Base-by-base conservation (phyloP, 352 stramenopile species). In the Phytophthora pinifolia region DNA sequence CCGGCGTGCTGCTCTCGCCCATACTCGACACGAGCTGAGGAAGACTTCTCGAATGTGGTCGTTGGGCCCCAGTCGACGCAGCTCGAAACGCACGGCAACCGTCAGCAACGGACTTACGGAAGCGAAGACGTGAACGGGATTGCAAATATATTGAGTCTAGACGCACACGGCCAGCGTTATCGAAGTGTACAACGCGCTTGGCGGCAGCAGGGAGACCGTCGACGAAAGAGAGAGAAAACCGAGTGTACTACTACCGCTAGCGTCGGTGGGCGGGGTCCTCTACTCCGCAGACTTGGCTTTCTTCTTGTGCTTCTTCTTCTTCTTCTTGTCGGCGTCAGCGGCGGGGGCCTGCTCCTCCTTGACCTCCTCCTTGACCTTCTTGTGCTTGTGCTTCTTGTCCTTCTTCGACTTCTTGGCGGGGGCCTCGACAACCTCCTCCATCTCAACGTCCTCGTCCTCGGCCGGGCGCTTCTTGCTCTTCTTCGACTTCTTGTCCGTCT, bases 401-500 rank as follows among this genome's bases (percentile, higher is more conserved):
- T 92, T 90, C 72, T 95, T 94, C 30, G 74, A 76, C 66, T 92
- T 92, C 66, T 93, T 92, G n/a, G 59, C 63, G 37, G 84, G 74
- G 41, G 73, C 55, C 65, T 90, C 88, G 37, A 74, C 61, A 35
- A 79, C 79, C 41, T 86, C 78, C 44, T 87, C 83, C 54, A 64
- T 72, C 10, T 79, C 68, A 15, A 9, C 60, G 32, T 90, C 74
- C 17, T 79, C 76, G 15, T 88, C 80, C 59, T 82, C 81, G 10
- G 54, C 79, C 14, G 83, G 71, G 29, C 83, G 81, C 74, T 89
- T 96, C 76, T 92, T 94, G 44, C 83, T 67, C 74, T 80, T 86
- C 62, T 94, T 87, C 9, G 63, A 65, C 72, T 81, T 83, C 68
- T 79, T 91, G 50, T 63, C 77, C 72, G 27, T 51, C 46, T 63